Base-by-base conservation (phyloP, 2,329 filamentous ascomycete genomes). In the Septoria linicola region DNA sequence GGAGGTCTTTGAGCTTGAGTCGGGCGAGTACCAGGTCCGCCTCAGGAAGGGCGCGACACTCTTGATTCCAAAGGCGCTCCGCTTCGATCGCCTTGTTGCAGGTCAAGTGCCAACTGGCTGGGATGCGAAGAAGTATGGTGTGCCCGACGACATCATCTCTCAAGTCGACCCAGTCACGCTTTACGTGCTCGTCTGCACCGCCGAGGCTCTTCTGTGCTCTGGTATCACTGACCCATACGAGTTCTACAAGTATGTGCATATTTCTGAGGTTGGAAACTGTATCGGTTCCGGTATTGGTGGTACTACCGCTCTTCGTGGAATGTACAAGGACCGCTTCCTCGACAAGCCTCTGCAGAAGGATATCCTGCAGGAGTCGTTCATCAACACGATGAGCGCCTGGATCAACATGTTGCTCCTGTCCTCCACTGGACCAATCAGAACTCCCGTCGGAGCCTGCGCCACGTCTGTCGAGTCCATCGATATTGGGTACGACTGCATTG, bases 321-420 rank as follows among this genome's bases (percentile, higher is more conserved):
- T 99, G 92, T 96, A 97, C 80, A 93, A 92, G 73, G 92, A 96
- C 72, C 88, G 93, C 54, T 97, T 86, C 83, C 80, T 97, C 57
- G 93, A 99, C 76, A 93, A 91, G 77, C 93, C 92, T 49, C 82
- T 99, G 42, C 95, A 99, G 75, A 99, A 97, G 75, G 93, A 99
- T 68, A 96, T 99, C 69, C 81, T 99, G 11, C 95, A 99, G 70
- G 93, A 99, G 75, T 97, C 93, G 10, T 99, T 99, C 80, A 97
- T 99, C 81, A 99, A 99, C 80, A 99, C 93, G 49, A 99, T 99
- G 92, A 87, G 89, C 63, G 93, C 93, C 13, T 99, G 93, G 93
- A 91, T 99, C 51, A 99, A 99, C 79, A 99, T 99, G 93, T 78
- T 99, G 74, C 79, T 99, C 59, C 78, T 99, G 59, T 99, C 93